Evolutionary conservation across 192 early-diverging fungal genomes (phyloP).

Genomic region (Podila epicladia): DNA sequence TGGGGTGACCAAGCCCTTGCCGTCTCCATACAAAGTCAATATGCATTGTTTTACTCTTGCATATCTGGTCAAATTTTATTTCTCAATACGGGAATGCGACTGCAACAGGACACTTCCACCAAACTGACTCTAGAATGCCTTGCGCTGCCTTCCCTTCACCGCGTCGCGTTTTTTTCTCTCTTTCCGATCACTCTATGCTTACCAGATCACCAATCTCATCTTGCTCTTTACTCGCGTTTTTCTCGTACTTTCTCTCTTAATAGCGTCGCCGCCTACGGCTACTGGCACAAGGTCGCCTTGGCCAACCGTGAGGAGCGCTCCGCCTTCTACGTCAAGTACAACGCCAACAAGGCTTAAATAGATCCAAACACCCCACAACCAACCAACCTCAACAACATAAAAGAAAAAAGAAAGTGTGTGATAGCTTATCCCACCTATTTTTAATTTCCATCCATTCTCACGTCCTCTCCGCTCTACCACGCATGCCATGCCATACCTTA

Average conservation of each 20-base stretch:
- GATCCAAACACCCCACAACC: background rate
- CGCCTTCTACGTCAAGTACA: slow-evolving; percentile 23
- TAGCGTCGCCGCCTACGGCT: slow-evolving; percentile 37
- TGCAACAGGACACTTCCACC: background rate
- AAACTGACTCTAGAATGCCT: background rate
- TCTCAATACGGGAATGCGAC: background rate
- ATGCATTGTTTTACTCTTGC: slow-evolving; percentile 4
- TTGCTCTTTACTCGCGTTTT: background rate
- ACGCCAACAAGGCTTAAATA: slow-evolving; percentile 34
- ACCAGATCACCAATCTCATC: background rate
- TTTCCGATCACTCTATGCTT: background rate
- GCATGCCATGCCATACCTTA: background rate
- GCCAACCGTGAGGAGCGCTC: slow-evolving; percentile 15
- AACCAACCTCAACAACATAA: background rate
- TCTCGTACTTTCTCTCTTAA: background rate
- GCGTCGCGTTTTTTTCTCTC: slow-evolving; percentile 1
- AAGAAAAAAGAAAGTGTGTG: background rate
- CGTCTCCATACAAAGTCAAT: background rate
- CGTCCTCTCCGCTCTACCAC: background rate
- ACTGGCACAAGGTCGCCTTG: slow-evolving; percentile 32
- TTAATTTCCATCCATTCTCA: background rate
- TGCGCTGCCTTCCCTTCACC: background rate
- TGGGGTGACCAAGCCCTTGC: no score
- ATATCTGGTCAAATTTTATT: background rate
- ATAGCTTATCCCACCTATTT: background rate